Percentiles rank a stretch among this genome's conserved stretches.
These are phyloP conservation scores for Fraxinus platypoda DNA, from an alignment of 305 asterid genomes.

Conservation along the genomic window DNA sequence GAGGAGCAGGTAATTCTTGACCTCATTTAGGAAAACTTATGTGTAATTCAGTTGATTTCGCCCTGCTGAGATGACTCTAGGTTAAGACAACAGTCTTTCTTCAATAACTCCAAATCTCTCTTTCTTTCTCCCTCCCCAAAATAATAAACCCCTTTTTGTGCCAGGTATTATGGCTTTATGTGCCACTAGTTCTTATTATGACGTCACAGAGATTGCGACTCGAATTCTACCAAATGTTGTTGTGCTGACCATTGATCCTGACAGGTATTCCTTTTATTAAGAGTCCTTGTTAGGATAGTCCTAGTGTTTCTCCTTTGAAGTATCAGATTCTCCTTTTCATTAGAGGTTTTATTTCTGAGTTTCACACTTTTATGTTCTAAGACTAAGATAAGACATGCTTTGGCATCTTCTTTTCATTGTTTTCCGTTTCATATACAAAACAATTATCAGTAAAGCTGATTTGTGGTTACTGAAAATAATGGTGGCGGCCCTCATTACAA, in stretches of 20 bases:
- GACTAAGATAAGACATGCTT: not conserved
- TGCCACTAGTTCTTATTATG: slow-evolving; percentile 94
- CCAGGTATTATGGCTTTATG: slow-evolving; percentile 92
- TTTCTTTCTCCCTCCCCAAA: not conserved
- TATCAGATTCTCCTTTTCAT: slow-evolving; percentile 18
- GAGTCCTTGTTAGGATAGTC: slow-evolving; percentile 11
- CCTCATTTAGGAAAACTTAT: not conserved
- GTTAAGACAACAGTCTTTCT: slow-evolving; percentile 1
- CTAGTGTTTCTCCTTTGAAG: slow-evolving; percentile 20
- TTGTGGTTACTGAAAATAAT: slow-evolving; percentile 22
- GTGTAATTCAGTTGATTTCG: slow-evolving; percentile 23
- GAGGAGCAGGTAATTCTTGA: slow-evolving; percentile 83
- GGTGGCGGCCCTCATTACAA: not conserved
- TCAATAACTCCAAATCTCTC: not conserved
- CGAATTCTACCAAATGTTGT: slow-evolving; percentile 87
- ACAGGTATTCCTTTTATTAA: slow-evolving; percentile 54
- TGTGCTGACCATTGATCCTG: slow-evolving; percentile 90
- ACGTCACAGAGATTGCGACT: slow-evolving; percentile 88
- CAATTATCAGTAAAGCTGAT: not conserved
- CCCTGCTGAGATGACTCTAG: slow-evolving; percentile 8
- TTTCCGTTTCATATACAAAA: not conserved
- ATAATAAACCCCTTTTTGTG: slow-evolving; percentile 24
- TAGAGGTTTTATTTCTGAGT: slow-evolving; percentile 14
- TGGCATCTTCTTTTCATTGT: not conserved
- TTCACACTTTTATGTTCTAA: slow-evolving; percentile 7